Base-by-base conservation (phyloP, 371 early-diverging fungal species). In the Rhizopus stolonifer region DNA sequence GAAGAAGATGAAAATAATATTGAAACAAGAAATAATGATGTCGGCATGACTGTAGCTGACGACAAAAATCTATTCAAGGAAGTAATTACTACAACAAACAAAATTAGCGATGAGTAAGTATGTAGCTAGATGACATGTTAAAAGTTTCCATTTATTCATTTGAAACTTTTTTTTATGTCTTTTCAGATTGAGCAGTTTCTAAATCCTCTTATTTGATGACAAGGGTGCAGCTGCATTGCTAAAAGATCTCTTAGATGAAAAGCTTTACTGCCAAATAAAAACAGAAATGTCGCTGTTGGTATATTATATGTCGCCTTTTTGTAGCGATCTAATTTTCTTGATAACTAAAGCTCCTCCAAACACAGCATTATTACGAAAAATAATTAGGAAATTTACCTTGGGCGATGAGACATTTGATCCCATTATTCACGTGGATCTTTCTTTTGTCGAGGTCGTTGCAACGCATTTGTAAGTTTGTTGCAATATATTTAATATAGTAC, bases 81-180 rank as follows among this genome's bases (percentile, higher is more conserved):
- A 21, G 36, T 48, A 34, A 48, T 48, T 48, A 48, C 1, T 34
- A 48, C 21, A 32, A 48, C 49, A 48, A 48, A 48, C 26, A 34
- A 48, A 48, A 32, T 48, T 48, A 48, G 49, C 34, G 49, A n/a
- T 48, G 49, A 48, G 49, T 48, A 34, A 48, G 36, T 48, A 34
- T 48, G 15, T 48, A 48, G 49, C 49, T 48, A 48, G 22, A 14
- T 48, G 49, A 48, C 34, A 34, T 48, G 36, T 48, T 48, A 48
- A 48, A 21, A 32, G 49, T 34, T 48, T 48, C 34, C 22, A 34
- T 32, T 48, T 48, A 48, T 36, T 48, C 49, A 48, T 34, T 48
- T 48, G 49, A 48, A 48, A 32, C 36, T 48, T 48, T 48, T 48
- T 36, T 36, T 48, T 48, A 21, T 34, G 4, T 23, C 17, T 48